A percentile compares a stretch with the other conserved stretches of the same genome.
phyloP scores from a whole-genome alignment of 305 asterid genomes.

The Lippia alba region DNA sequence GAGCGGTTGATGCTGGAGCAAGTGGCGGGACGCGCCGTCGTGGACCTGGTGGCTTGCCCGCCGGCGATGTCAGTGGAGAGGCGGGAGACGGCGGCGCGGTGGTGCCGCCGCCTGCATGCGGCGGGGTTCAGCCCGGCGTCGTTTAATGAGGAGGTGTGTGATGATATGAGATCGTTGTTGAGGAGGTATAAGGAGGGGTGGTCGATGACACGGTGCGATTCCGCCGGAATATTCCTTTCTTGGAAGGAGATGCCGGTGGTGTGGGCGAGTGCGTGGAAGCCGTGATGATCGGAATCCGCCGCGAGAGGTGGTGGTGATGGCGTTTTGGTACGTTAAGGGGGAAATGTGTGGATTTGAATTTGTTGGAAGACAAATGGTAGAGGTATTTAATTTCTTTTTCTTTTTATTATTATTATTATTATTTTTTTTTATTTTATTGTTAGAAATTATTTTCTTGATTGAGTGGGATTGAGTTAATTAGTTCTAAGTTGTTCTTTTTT shows the following conservation, averaged over 20 bases:
- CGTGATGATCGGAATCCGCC: slow-evolving; percentile 44
- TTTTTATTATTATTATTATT: not conserved
- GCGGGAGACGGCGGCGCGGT: slow-evolving; percentile 79
- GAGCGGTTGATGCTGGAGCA: slow-evolving; percentile 94
- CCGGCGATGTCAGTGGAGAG: slow-evolving; percentile 74
- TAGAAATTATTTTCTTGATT: slow-evolving; percentile 22
- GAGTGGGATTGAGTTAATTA: slow-evolving; percentile 46
- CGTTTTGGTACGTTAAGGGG: slow-evolving; percentile 28
- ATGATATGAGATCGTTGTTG: slow-evolving; percentile 85
- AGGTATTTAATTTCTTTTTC: slow-evolving; percentile 35
- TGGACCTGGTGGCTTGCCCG: slow-evolving; percentile 84
- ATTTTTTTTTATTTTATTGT: not conserved
- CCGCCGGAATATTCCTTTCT: slow-evolving; percentile 91
- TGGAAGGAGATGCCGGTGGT: slow-evolving; percentile 99
- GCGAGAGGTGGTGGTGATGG: slow-evolving; percentile 34
- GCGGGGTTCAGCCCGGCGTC: slow-evolving; percentile 58
- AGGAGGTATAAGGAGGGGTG: slow-evolving; percentile 97
- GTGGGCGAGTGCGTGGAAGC: slow-evolving; percentile 99
- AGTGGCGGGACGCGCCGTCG: slow-evolving; percentile 83
- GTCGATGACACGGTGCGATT: slow-evolving; percentile 77
- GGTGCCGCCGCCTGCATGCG: slow-evolving; percentile 76
- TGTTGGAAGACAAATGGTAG: slow-evolving; percentile 35
- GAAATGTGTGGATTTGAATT: slow-evolving; percentile 18
- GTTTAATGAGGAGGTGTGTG: slow-evolving; percentile 87
- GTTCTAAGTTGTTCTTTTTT: slow-evolving; percentile 38